Percentiles rank a stretch among this genome's conserved stretches.
phyloP scores from a whole-genome alignment of 768 basidiomycete genomes.

The Suillus subaureus region DNA sequence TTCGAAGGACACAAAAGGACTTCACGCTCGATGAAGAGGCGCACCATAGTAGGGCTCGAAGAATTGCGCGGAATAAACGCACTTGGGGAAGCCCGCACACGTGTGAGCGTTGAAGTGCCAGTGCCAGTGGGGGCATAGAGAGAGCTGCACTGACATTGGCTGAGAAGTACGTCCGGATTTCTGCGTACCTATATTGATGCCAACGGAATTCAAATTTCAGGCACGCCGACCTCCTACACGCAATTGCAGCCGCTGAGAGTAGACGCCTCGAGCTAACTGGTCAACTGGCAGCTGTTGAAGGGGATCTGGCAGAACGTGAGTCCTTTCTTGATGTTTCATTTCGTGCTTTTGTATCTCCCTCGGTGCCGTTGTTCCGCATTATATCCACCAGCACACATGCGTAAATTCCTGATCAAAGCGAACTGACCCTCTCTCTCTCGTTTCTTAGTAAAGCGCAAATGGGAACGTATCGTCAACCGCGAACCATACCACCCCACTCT shows the following conservation, averaged over 20 bases:
- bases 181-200: neutral
- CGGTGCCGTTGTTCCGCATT: neutral
- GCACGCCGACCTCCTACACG: slow-evolving; percentile 78
- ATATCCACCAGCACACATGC: neutral
- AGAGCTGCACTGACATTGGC: slow-evolving; percentile 61
- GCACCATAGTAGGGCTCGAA: neutral
- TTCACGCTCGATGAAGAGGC: slow-evolving; percentile 6
- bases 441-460: slow-evolving; percentile 71
- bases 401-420: neutral
- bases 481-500: slow-evolving; percentile 14
- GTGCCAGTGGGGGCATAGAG: slow-evolving; percentile 4
- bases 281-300: slow-evolving; percentile 72
- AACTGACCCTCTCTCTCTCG: neutral
- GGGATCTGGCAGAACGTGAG: slow-evolving; percentile 66
- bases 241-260: slow-evolving; percentile 86
- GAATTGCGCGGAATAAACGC: neutral
- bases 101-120: neutral
- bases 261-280: slow-evolving; percentile 81
- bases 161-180: slow-evolving; percentile 59
- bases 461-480: slow-evolving; percentile 77
- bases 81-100: neutral
- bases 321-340: slow-evolving; percentile 7
- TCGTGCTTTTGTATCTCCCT: neutral
- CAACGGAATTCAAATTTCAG: slow-evolving; percentile 38
- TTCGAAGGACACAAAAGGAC: neutral